phyloP scores from a whole-genome alignment of 1,284 basidiomycete species.

The Phenoliferia sp. region DNA sequence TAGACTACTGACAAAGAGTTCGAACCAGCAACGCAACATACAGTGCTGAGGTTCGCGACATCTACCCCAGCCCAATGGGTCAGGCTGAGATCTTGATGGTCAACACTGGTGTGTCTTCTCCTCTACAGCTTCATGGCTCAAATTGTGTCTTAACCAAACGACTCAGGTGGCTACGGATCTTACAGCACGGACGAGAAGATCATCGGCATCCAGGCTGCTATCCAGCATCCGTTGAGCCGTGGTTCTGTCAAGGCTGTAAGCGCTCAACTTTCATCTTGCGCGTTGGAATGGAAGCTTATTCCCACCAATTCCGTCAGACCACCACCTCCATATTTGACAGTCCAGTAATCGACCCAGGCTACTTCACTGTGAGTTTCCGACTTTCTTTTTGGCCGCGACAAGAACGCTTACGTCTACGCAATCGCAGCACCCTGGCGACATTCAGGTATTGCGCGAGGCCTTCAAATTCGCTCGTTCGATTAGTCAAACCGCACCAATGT shows the following conservation, averaged over 20 bases:
- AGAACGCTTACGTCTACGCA: constrained; percentile 5
- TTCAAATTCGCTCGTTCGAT: constrained; percentile 49
- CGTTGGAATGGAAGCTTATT: no score
- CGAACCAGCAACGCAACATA: constrained; percentile 27
- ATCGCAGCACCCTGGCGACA: constrained; percentile 44
- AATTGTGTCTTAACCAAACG: constrained; percentile 7
- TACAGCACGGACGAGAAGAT: constrained; percentile 38
- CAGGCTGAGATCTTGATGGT: constrained; percentile 59
- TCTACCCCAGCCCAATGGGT: constrained; percentile 45
- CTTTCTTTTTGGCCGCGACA: no score
- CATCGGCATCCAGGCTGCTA: constrained; percentile 58
- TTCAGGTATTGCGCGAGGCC: constrained; percentile 55
- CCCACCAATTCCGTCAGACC: constrained; percentile 1
- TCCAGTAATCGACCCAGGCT: constrained; percentile 60
- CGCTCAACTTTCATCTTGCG: neutral
- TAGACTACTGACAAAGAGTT: no score
- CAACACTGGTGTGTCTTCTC: constrained; percentile 33
- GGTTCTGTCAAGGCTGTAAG: constrained; percentile 49
- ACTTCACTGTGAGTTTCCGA: constrained; percentile 48
- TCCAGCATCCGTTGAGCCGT: constrained; percentile 58
- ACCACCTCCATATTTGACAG: constrained; percentile 53
- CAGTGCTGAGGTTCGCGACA: constrained; percentile 24
- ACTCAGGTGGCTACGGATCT: constrained; percentile 48
- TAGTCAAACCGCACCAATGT: constrained; percentile 31
- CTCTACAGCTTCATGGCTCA: neutral